phyloP scores from a whole-genome alignment of 768 basidiomycete genomes.

The Kwoniella pini region DNA sequence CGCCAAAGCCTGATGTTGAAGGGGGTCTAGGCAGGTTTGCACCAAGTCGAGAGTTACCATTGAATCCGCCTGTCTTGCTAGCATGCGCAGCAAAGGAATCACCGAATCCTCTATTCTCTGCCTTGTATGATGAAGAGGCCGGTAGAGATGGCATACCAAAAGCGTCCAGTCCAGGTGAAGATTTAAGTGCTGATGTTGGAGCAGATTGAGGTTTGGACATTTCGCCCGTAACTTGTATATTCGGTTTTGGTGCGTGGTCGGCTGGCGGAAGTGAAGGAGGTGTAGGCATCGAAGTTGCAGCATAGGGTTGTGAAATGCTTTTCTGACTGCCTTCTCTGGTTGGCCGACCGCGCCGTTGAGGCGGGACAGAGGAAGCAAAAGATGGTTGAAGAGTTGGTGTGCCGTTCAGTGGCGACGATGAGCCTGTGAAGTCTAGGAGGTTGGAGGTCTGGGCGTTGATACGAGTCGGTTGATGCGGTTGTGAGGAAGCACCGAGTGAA shows the following conservation, averaged over 20 bases:
- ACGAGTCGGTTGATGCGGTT: constrained; percentile 16
- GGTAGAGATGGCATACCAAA: constrained; percentile 39
- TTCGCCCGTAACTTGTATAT: constrained; percentile 37
- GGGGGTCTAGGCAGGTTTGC: constrained; percentile 14
- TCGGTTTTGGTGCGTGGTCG: not conserved
- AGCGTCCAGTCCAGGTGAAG: constrained; percentile 32
- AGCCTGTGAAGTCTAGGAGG: constrained; percentile 41
- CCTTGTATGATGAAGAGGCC: not conserved
- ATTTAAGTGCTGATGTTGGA: not conserved
- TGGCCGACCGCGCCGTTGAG: constrained; percentile 51
- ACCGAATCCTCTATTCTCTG: constrained; percentile 28
- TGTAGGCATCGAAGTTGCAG: constrained; percentile 16
- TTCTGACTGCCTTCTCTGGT: constrained; percentile 34
- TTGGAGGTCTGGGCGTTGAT: constrained; percentile 32
- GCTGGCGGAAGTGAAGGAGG: constrained; percentile 6
- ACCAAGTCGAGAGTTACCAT: constrained; percentile 9
- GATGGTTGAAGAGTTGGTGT: constrained; percentile 29
- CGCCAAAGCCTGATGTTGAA: constrained; percentile 25
- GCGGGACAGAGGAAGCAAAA: constrained; percentile 42
- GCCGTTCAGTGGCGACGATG: constrained; percentile 18
- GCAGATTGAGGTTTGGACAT: not conserved
- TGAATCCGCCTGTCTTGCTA: constrained; percentile 2
- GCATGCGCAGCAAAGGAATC: constrained; percentile 34
- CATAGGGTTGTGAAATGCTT: constrained; percentile 6
- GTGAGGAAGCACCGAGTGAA: constrained; percentile 22